phyloP scores from a whole-genome alignment of 139 green algal species.

The Tetraselmis chui region DNA sequence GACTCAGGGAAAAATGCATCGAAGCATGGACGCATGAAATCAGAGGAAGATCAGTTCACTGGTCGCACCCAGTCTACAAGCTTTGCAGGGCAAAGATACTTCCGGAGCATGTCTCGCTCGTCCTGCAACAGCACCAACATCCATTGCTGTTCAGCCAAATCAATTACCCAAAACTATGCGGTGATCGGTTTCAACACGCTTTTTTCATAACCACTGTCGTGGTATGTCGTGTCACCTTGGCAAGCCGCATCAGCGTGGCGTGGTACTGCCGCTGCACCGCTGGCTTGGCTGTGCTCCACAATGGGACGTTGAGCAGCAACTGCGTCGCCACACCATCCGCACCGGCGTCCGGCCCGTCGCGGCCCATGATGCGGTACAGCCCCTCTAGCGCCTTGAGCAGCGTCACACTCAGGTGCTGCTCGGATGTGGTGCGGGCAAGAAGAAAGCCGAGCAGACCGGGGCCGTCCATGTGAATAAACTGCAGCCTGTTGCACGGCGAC shows the following conservation, averaged over 20 bases:
- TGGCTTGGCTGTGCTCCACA: slow-evolving; percentile 25
- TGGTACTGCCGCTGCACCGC: slow-evolving; percentile 22
- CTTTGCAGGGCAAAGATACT: not conserved
- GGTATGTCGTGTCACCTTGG: no score
- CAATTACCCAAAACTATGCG: no score
- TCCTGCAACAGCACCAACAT: slow-evolving; percentile 6
- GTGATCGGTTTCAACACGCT: no score
- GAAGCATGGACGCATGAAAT: no score
- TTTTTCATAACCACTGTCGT: no score
- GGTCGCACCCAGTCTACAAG: not conserved
- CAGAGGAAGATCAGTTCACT: no score
- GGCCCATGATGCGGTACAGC: slow-evolving; percentile 16
- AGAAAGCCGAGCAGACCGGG: slow-evolving; percentile 21
- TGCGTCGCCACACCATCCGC: slow-evolving; percentile 10
- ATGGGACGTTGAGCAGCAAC: slow-evolving; percentile 33
- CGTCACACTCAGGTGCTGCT: slow-evolving; percentile 18
- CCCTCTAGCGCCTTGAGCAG: slow-evolving; percentile 23
- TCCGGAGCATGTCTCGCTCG: slow-evolving; percentile 11
- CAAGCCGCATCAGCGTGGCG: slow-evolving; percentile 17
- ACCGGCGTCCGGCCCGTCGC: not conserved
- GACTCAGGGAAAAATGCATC: no score
- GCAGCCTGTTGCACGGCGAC: slow-evolving; percentile 29
- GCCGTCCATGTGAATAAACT: slow-evolving; percentile 20
- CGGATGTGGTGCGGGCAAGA: slow-evolving; percentile 1
- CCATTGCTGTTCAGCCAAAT: no score